Evolutionary conservation across 2,329 filamentous ascomycete species (phyloP).

Genomic region (Onygenales sp.): DNA sequence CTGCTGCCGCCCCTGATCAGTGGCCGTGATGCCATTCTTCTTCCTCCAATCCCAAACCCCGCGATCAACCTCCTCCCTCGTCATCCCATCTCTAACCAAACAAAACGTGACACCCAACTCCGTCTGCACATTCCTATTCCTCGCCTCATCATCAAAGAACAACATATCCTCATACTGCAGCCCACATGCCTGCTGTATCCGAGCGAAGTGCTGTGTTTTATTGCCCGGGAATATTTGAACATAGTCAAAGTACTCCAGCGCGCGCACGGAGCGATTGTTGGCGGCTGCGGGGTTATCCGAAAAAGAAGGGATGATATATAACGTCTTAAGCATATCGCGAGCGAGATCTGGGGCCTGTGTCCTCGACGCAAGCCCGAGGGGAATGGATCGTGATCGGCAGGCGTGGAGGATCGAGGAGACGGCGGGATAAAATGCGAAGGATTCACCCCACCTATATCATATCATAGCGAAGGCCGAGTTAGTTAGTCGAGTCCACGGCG

Average conservation of each 20-base stretch:
- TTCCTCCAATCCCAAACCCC: conserved; percentile 75
- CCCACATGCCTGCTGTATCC: conserved; percentile 60
- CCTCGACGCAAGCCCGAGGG: conserved; percentile 67
- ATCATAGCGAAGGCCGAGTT: background rate
- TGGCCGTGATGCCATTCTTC: conserved; percentile 46
- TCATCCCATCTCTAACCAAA: conserved; percentile 70
- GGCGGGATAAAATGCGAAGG: conserved; percentile 61
- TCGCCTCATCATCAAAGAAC: conserved; percentile 87
- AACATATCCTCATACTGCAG: conserved; percentile 75
- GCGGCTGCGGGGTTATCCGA: conserved; percentile 28
- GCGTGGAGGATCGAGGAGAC: conserved; percentile 58
- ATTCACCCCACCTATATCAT: conserved; percentile 47
- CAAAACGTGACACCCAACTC: conserved; percentile 74
- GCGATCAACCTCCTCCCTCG: conserved; percentile 64
- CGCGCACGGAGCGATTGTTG: conserved; percentile 38
- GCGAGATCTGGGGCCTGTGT: conserved; percentile 73
- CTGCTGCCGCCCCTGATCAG: conserved; percentile 8
- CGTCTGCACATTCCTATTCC: conserved; percentile 71
- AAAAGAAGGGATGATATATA: conserved; percentile 49
- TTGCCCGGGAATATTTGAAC: conserved; percentile 60
- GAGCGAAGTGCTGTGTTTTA: conserved; percentile 79
- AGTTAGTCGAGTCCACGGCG: background rate
- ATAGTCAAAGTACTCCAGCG: conserved; percentile 47
- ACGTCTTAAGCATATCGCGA: conserved; percentile 65
- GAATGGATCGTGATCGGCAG: conserved; percentile 45